Evolutionary conservation across 495 filamentous ascomycete species (phyloP).

Genomic region (Bathelium albidoporum): DNA sequence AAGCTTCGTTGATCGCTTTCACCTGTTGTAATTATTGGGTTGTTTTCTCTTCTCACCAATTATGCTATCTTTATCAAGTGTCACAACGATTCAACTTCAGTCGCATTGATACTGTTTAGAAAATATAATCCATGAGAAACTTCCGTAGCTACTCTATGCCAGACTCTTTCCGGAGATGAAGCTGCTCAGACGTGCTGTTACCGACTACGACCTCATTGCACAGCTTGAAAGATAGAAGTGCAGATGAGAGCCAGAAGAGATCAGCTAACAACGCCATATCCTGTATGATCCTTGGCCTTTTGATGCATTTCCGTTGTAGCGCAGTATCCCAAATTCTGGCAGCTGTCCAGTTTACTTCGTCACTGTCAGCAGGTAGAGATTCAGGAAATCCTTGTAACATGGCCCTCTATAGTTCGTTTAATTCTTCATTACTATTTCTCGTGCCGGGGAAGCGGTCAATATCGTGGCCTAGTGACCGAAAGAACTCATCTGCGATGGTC

Average conservation of each 20-base stretch:
- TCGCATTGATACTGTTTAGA: background rate
- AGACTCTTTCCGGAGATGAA: background rate
- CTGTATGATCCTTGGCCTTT: background rate
- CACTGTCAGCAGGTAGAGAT: background rate
- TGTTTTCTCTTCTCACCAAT: no score
- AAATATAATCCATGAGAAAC: background rate
- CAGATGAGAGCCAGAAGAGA: background rate
- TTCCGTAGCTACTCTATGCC: background rate
- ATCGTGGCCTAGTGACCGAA: background rate
- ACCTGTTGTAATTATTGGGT: no score
- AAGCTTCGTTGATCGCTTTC: no score
- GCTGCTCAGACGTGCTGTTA: background rate
- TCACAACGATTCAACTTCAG: background rate
- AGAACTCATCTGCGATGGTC: background rate
- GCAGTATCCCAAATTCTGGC: background rate
- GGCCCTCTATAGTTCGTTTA: background rate
- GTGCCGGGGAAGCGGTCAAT: background rate
- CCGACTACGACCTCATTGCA: background rate
- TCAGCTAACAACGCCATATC: background rate
- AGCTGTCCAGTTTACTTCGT: background rate
- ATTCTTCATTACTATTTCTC: background rate
- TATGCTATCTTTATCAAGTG: background rate
- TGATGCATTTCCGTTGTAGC: background rate
- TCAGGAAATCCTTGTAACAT: background rate
- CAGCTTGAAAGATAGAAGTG: background rate